Conservation (phyloP, 75 land plant species). For the Picea sitchensis region DNA sequence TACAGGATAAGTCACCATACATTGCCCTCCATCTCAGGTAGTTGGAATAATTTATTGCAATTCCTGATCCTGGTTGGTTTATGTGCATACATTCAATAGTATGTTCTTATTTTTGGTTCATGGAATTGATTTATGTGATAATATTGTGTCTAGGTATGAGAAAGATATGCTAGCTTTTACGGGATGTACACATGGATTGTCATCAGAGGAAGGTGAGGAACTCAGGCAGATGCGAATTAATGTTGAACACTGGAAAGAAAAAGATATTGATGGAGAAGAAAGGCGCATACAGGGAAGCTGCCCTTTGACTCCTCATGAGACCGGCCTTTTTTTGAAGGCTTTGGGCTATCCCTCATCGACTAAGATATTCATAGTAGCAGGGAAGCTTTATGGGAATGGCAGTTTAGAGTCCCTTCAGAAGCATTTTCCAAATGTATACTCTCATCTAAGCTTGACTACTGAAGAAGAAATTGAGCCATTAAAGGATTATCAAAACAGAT, state of each 20-base stretch:
- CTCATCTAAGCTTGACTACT: conserved; percentile 35
- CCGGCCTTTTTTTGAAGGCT: conserved; percentile 35
- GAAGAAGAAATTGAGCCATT: conserved; percentile 17
- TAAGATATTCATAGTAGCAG: conserved; percentile 40
- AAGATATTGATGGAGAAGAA: conserved; percentile 44
- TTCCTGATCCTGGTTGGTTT: too few relatives aligned
- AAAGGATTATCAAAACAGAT: conserved; percentile 14
- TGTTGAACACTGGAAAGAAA: conserved; percentile 48
- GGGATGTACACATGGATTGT: conserved; percentile 39
- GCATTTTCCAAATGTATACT: conserved; percentile 35
- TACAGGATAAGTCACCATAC: conserved; percentile 14
- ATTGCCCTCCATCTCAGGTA: conserved; percentile 47
- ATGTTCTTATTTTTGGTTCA: too few relatives aligned
- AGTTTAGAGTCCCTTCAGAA: conserved; percentile 13
- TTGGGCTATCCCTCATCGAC: conserved; percentile 36
- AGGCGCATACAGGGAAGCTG: conserved; percentile 39
- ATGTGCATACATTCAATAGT: too few relatives aligned
- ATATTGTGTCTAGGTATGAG: conserved; percentile 23
- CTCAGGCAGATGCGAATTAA: conserved; percentile 36
- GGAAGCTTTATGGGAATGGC: conserved; percentile 29
- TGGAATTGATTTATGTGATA: too few relatives aligned
- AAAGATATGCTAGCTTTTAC: conserved; percentile 58
- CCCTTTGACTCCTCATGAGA: conserved; percentile 47
- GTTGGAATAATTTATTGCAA: too few relatives aligned
- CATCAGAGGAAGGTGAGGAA: conserved; percentile 30